Evolutionary conservation across 495 filamentous ascomycete genomes (phyloP), one percentile per base, ranked within the genome.

Genomic region (Rusavskia elegans): DNA sequence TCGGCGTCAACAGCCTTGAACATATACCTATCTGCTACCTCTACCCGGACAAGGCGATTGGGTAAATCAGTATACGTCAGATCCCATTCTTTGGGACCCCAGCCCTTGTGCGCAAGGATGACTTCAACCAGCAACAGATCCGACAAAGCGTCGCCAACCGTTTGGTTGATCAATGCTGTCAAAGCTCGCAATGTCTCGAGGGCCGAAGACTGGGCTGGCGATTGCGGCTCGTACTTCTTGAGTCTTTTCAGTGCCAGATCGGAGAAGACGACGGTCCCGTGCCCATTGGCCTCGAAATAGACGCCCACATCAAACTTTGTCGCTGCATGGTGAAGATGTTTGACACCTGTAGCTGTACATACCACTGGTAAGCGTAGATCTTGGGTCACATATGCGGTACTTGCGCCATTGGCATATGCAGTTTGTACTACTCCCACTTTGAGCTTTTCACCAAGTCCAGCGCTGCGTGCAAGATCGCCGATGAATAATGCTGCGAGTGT

Each of bases 201-300:
- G 9, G 89, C 81, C 45, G 81, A 80, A 56, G 87, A 79, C 67
- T 98, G 93, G 13, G 83, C 92, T 1, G 93, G 90, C 0, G 88
- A 95, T 65, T 93, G 82, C 2, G 92, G 89, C 59, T 87, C 78
- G 44, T 82, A 78, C 50, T 71, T 82, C 53, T 77, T 74, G 69
- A 97, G 89, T 27, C 75, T 73, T 57, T 82, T 82, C 10, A 90
- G 63, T 0, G 92, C 89, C 44, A 80, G 75, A 36, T 81, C 79
- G 2, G 87, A 94, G 75, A 98, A 98, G 38, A 95, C 80, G 23
- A 97, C 86, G 23, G 92, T 98, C 50, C 92, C 92, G 65, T 98
- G 92, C 46, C 92, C 92, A 61, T 98, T 98, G 48, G 92, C 92
- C 68, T 98, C 92, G 61, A 98, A 98, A 68, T 98, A 98, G 50